phyloP scores from a whole-genome alignment of 257 asterid species.

The Marsdenia floribunda region DNA sequence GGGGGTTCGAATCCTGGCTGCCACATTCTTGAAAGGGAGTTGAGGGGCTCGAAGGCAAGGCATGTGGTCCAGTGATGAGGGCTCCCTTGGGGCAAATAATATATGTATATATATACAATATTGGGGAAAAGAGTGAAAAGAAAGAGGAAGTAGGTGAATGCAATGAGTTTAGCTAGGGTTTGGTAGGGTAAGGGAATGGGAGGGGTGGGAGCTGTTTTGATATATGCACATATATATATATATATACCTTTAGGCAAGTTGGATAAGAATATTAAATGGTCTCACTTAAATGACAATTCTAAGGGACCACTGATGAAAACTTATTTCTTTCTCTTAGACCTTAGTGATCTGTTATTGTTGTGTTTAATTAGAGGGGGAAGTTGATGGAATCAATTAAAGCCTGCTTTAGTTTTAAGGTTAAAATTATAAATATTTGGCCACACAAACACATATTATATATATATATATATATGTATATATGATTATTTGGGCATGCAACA shows the following conservation, averaged over 20 bases:
- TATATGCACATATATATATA: background rate
- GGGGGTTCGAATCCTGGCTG: no score
- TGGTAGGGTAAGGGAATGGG: slow-evolving; percentile 7
- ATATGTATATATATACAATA: background rate
- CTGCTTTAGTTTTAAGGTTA: background rate
- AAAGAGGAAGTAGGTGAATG: background rate
- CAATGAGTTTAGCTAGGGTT: slow-evolving; percentile 1
- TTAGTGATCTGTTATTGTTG: background rate
- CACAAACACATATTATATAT: no score
- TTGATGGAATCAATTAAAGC: slow-evolving; percentile 13
- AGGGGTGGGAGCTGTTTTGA: slow-evolving; percentile 10
- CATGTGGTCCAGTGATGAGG: no score
- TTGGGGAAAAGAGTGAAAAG: background rate
- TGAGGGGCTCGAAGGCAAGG: no score
- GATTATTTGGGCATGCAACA: slow-evolving; percentile 6
- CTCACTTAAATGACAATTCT: slow-evolving; percentile 11
- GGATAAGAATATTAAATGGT: slow-evolving; percentile 13
- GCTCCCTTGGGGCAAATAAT: no score
- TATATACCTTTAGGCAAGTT: slow-evolving; percentile 4
- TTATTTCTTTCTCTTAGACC: slow-evolving; percentile 3
- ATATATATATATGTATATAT: background rate
- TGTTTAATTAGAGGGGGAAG: background rate
- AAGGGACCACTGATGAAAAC: slow-evolving; percentile 14
- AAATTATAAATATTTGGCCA: background rate
- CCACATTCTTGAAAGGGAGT: no score